Percentiles rank a stretch among this genome's conserved stretches.
phyloP scores from a whole-genome alignment of 2,329 filamentous ascomycete genomes.

The Phyllosticta citribraziliensis region DNA sequence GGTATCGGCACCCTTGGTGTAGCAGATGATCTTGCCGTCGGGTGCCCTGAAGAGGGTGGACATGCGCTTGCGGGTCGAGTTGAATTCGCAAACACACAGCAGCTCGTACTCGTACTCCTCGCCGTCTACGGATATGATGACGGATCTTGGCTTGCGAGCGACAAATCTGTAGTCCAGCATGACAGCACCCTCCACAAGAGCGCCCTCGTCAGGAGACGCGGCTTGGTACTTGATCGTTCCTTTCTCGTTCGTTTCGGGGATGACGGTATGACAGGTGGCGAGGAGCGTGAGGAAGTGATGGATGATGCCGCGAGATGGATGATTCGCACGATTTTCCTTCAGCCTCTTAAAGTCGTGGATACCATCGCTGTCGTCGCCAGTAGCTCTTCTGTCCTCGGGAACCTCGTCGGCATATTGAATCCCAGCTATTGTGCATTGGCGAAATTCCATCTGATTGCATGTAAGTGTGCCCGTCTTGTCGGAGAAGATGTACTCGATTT shows the following conservation, averaged over 20 bases:
- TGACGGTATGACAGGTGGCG: conserved; percentile 91
- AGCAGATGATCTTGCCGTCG: conserved; percentile 86
- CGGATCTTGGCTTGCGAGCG: conserved; percentile 78
- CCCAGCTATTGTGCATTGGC: conserved; percentile 84
- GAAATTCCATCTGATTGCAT: conserved; percentile 99
- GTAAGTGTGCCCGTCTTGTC: conserved; percentile 96
- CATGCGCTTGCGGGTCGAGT: conserved; percentile 95
- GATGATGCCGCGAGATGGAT: conserved; percentile 50
- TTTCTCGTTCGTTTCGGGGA: conserved; percentile 76
- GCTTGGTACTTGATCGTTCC: conserved; percentile 94
- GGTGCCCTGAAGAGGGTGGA: conserved; percentile 94
- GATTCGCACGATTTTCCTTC: conserved; percentile 55
- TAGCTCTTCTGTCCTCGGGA: conserved; percentile 78
- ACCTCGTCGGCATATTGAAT: conserved; percentile 90
- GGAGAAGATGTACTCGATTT: conserved; percentile 97
- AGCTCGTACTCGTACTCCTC: conserved; percentile 75
- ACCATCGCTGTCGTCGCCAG: conserved; percentile 65
- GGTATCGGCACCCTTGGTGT: conserved; percentile 94
- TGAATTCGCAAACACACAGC: conserved; percentile 96
- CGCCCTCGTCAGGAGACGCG: conserved; percentile 92
- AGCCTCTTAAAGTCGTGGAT: conserved; percentile 78
- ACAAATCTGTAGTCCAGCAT: conserved; percentile 80
- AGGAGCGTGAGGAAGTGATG: conserved; percentile 82
- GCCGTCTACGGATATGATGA: conserved; percentile 70
- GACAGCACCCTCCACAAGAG: conserved; percentile 86